Percentiles rank a stretch among this genome's conserved stretches.
These are phyloP conservation scores for Sonneratia caseolaris DNA, from an alignment of 345 rosid species.

Conservation along the genomic window DNA sequence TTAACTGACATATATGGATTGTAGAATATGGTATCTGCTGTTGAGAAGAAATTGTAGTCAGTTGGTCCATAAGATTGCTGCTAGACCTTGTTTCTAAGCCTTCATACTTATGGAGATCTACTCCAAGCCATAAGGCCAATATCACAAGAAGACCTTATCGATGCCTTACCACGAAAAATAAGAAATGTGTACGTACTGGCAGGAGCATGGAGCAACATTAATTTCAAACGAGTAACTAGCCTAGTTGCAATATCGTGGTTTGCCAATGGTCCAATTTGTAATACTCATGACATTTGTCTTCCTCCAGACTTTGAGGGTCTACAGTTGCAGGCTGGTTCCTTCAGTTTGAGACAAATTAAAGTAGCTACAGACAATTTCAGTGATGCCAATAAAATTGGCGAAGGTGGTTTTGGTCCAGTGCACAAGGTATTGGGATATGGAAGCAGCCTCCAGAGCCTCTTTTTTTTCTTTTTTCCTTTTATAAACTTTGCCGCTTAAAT, in stretches of 20 bases:
- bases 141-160: too few relatives aligned
- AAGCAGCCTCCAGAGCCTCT: neutral
- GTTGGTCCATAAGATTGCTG: neutral
- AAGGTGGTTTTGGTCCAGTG: conserved; percentile 19
- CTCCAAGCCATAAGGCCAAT: neutral
- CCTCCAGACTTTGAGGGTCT: conserved; percentile 7
- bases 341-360: conserved; percentile 16
- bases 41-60: neutral
- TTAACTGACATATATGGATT: neutral
- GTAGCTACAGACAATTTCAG: conserved; percentile 17
- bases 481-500: neutral
- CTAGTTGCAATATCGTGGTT: neutral
- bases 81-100: neutral
- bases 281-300: neutral
- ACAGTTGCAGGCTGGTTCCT: conserved; percentile 14
- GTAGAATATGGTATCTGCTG: neutral
- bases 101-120: neutral
- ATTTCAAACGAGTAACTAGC: neutral
- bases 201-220: neutral
- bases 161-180: too few relatives aligned
- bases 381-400: conserved; percentile 18
- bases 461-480: conserved; percentile 11
- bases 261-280: neutral
- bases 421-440: conserved; percentile 12
- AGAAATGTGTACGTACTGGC: too few relatives aligned